Evolutionary conservation across 192 early-diverging fungal genomes (phyloP), one percentile per base, ranked within the genome.

Genomic region (Chytriomyces confervae): DNA sequence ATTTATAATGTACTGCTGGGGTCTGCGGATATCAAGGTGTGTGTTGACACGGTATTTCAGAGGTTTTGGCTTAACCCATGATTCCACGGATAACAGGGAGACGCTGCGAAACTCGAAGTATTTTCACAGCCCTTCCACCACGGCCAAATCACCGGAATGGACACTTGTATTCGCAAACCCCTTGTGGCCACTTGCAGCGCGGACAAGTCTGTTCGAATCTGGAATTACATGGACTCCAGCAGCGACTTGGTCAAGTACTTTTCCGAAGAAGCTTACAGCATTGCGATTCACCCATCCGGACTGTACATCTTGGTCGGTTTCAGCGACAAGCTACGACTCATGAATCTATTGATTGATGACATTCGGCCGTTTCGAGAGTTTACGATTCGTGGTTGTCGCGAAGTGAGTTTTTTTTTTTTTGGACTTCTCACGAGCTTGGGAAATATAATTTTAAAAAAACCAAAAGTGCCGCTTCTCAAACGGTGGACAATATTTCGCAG

Each of bases 251-350:
- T 88, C 48, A 90, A 90, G 69, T 84, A 84, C 62, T 91, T 91
- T 77, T 80, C 87, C 11, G 89, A 91, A 76, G 89, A 91, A 79
- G 81, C 89, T n/a, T 90, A 82, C 69, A 79, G 79, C 7, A 82
- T 90, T 18, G 88, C 89, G 11, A 82, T 91, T 24, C 89, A 91
- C 72, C 89, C 89, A 10, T 85, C 83, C 16, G 89, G 89, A n/a
- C 84, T 91, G n/a, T 90, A 90, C 69, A 86, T 91, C 57, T 78
- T 91, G 7, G 89, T 90, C 44, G 89, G 89, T 5, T 91, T 91
- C 68, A 78, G 78, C 62, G 89, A 91, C 72, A 91, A 91, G 70
- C 69, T 91, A 69, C 50, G 89, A 70, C 66, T 91, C 60, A 89
- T 90, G 87, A 90, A 87, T 66, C 69, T 91, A 62, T 73, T 91